Evolutionary conservation across 768 basidiomycete genomes (phyloP).

Genomic region (Leccinum barrowsii): DNA sequence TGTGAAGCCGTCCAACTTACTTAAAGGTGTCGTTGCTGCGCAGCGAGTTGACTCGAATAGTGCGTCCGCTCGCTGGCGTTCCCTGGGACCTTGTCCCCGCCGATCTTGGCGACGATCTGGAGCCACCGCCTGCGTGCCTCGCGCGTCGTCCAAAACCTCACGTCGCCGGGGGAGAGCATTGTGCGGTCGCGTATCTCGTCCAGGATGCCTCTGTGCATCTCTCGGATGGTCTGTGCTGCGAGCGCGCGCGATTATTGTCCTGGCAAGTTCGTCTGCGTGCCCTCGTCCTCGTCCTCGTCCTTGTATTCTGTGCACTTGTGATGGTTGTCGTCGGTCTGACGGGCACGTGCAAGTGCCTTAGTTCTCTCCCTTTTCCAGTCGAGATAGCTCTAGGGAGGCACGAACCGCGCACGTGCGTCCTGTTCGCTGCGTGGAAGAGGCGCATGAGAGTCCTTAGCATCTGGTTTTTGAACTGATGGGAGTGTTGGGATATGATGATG

Average conservation of each 20-base stretch:
- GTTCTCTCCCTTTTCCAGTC: conserved; percentile 51
- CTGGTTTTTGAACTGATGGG: too few species aligned
- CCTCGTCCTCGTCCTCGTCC: not conserved
- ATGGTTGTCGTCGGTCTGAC: not conserved
- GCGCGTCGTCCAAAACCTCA: conserved; percentile 76
- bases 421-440: conserved; percentile 53
- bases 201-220: conserved; percentile 62
- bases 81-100: not conserved
- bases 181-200: conserved; percentile 44
- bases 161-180: not conserved
- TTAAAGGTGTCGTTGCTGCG: too few species aligned
- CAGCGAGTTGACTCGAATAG: too few species aligned
- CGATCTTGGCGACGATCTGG: not conserved
- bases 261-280: conserved; percentile 27
- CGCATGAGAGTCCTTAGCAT: conserved; percentile 52
- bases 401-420: conserved; percentile 63
- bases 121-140: conserved; percentile 50
- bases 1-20: too few species aligned
- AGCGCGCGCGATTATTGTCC: conserved; percentile 67
- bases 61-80: not conserved
- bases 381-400: conserved; percentile 52
- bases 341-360: conserved; percentile 4
- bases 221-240: conserved; percentile 67
- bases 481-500: too few species aligned
- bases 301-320: not conserved